These are phyloP conservation scores for Termitomyces sp. DNA, from an alignment of 768 basidiomycete species.

Conservation along the genomic window DNA sequence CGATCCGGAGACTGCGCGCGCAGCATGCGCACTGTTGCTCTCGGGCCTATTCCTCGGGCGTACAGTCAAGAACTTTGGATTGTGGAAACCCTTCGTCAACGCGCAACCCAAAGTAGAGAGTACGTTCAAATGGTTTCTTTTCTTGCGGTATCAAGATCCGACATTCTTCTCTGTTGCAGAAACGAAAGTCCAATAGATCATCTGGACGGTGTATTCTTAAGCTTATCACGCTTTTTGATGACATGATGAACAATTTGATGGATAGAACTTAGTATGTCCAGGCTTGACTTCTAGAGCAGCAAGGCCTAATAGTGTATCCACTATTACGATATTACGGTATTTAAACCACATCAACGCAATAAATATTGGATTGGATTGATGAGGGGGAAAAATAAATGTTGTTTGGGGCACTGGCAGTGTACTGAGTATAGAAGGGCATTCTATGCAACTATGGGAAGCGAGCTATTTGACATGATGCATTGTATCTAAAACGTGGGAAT, in stretches of 20 bases:
- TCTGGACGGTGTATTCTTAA: not conserved
- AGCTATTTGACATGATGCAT: too few relatives aligned
- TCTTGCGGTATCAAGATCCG: not conserved
- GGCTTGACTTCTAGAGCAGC: not conserved
- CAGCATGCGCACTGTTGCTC: constrained; percentile 67
- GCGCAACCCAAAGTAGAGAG: constrained; percentile 11
- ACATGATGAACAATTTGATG: not conserved
- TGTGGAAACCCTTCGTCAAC: constrained; percentile 19
- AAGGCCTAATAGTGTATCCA: not conserved
- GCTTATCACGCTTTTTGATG: not conserved
- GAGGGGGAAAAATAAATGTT: not conserved
- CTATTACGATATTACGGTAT: not conserved
- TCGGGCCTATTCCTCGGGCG: constrained; percentile 58
- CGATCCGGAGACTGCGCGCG: constrained; percentile 63
- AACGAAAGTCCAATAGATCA: constrained; percentile 9
- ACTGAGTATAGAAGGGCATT: not conserved
- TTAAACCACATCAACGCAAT: not conserved
- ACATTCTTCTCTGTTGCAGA: not conserved
- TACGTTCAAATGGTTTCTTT: constrained; percentile 5
- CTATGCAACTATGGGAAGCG: too few relatives aligned
- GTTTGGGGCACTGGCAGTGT: not conserved
- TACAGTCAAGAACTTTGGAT: constrained; percentile 61
- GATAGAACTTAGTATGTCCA: not conserved
- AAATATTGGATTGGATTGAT: not conserved
- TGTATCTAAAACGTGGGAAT: too few relatives aligned